Conservation (phyloP, 352 stramenopile genomes). For the Phytopythium oedochilum region DNA sequence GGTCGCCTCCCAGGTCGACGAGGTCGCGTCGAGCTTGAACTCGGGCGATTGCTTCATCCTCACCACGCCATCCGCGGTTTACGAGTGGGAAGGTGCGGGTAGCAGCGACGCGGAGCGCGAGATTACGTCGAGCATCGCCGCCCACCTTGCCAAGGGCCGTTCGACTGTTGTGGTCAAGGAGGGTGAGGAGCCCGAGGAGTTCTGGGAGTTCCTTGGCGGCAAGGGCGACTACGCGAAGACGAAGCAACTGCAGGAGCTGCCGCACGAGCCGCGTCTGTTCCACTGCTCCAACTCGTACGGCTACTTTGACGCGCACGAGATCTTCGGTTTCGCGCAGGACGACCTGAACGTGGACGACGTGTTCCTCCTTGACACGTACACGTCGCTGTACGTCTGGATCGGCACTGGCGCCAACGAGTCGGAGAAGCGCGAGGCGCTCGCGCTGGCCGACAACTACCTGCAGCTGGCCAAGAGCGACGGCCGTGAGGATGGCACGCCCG, state of each 20-base stretch:
- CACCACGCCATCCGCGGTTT: conserved; percentile 65
- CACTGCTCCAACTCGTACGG: conserved; percentile 88
- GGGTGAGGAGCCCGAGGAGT: conserved; percentile 66
- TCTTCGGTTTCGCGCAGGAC: conserved; percentile 87
- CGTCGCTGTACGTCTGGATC: conserved; percentile 89
- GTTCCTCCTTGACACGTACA: conserved; percentile 90
- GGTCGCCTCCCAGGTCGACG: conserved; percentile 75
- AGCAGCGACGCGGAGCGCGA: conserved; percentile 63
- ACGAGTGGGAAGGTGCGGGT: conserved; percentile 70
- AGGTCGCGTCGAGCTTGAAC: conserved; percentile 79
- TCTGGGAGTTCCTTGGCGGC: conserved; percentile 83
- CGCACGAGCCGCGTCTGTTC: conserved; percentile 84
- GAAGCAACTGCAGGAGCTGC: conserved; percentile 58
- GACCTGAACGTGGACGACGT: conserved; percentile 91
- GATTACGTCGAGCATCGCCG: conserved; percentile 53
- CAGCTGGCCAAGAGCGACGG: conserved; percentile 71
- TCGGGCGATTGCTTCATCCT: conserved; percentile 87
- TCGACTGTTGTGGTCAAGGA: conserved; percentile 43
- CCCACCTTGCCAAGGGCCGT: conserved; percentile 53
- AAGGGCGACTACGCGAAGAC: conserved; percentile 69
- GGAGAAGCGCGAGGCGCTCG: conserved; percentile 62
- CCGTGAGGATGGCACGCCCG: conserved; percentile 73
- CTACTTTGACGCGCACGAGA: conserved; percentile 82
- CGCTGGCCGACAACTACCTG: conserved; percentile 74
- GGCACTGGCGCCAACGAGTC: conserved; percentile 67